Conservation (phyloP, 371 early-diverging fungal genomes). For the Lichtheimia hyalospora region DNA sequence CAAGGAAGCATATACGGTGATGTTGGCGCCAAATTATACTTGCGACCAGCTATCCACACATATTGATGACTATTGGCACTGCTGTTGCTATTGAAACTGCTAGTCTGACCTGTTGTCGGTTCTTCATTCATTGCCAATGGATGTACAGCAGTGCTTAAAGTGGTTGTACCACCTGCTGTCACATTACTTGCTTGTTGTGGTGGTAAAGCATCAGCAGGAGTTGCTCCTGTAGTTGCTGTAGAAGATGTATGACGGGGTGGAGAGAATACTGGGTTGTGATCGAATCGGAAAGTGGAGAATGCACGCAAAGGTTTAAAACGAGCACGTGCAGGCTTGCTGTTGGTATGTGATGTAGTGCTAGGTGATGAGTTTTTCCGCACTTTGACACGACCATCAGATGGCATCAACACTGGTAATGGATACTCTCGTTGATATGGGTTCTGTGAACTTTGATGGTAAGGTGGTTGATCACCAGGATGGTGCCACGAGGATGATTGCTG, state of each 20-base stretch:
- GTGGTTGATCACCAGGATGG: slow-evolving; percentile 16
- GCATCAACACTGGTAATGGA: slow-evolving; percentile 29
- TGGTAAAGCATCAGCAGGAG: not conserved
- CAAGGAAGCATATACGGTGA: slow-evolving; percentile 42
- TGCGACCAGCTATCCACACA: slow-evolving; percentile 30
- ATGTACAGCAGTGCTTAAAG: slow-evolving; percentile 5
- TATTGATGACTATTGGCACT: slow-evolving; percentile 1
- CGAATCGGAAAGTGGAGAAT: slow-evolving; percentile 7
- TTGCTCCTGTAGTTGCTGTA: not conserved
- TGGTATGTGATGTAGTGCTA: not conserved
- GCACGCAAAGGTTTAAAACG: slow-evolving; percentile 6
- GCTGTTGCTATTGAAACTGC: not conserved
- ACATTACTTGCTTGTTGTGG: not conserved
- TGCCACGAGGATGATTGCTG: slow-evolving; percentile 15
- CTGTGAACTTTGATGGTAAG: not conserved
- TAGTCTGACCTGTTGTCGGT: slow-evolving; percentile 4
- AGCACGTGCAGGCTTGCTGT: not conserved
- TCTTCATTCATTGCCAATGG: slow-evolving; percentile 1
- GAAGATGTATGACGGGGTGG: slow-evolving; percentile 1
- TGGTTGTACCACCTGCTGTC: not conserved
- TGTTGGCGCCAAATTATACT: slow-evolving; percentile 21
- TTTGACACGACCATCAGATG: slow-evolving; percentile 30
- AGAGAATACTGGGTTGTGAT: not conserved
- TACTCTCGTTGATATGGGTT: slow-evolving; percentile 31
- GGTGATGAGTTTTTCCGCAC: slow-evolving; percentile 41